Percentiles rank a stretch among this genome's conserved stretches.
phyloP scores from a whole-genome alignment of 495 filamentous ascomycete genomes.

The Xylaria telfairii region DNA sequence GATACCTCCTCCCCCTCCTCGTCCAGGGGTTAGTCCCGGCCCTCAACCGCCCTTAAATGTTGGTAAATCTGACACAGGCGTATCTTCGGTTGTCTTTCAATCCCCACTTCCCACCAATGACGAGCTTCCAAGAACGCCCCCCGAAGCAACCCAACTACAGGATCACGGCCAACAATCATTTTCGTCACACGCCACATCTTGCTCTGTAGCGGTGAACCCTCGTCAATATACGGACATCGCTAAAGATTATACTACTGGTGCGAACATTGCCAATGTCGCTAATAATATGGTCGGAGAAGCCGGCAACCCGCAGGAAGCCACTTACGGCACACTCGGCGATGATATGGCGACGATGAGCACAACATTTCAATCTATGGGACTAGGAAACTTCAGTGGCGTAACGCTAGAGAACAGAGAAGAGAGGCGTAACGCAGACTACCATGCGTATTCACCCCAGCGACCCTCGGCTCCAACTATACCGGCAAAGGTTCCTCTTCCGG shows the following conservation, averaged over 20 bases:
- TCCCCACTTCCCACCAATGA: background rate
- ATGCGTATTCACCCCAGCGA: background rate
- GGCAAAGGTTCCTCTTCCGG: background rate
- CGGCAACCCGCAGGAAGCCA: background rate
- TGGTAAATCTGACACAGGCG: background rate
- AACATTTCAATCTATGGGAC: conserved; percentile 2
- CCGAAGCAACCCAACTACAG: background rate
- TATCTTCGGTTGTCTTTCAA: background rate
- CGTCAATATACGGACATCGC: background rate
- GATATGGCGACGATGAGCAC: background rate
- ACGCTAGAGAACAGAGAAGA: background rate
- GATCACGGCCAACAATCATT: background rate
- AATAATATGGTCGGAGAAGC: no score
- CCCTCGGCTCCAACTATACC: background rate
- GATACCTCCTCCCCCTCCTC: conserved; percentile 13
- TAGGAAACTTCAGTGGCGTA: background rate
- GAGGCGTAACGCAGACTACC: background rate
- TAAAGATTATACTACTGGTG: background rate
- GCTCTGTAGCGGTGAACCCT: background rate
- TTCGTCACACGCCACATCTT: background rate
- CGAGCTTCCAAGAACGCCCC: background rate
- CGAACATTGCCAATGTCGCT: background rate
- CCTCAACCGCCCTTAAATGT: background rate
- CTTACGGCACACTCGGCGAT: background rate
- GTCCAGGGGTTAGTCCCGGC: background rate